Conservation (phyloP, 805 yeast species). For the Scheffersomyces amazonensis region DNA sequence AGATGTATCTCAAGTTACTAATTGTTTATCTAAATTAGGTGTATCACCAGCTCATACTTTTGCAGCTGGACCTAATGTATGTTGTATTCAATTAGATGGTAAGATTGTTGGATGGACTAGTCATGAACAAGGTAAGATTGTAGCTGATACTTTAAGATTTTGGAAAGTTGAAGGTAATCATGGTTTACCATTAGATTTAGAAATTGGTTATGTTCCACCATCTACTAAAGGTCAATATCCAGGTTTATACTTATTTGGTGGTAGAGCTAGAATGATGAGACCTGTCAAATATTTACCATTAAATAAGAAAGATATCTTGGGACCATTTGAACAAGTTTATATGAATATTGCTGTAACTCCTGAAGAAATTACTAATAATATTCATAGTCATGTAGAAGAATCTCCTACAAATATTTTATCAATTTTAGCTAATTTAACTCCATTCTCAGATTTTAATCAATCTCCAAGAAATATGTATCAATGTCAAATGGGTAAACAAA, state of each 20-base stretch:
- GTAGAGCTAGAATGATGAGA: constrained; percentile 92
- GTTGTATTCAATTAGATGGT: constrained; percentile 95
- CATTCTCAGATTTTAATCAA: constrained; percentile 97
- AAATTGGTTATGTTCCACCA: constrained; percentile 96
- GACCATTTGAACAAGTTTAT: constrained; percentile 97
- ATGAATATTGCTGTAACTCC: constrained; percentile 96
- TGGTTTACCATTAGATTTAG: constrained; percentile 81
- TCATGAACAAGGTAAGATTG: constrained; percentile 79
- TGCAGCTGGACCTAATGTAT: constrained; percentile 83
- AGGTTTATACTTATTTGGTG: constrained; percentile 88
- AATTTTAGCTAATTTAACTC: constrained; percentile 93
- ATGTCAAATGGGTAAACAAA: constrained; percentile 99
- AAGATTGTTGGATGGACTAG: constrained; percentile 90
- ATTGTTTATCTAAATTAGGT: constrained; percentile 67
- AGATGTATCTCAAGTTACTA: constrained; percentile 72
- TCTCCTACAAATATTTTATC: constrained; percentile 94
- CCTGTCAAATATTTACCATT: constrained; percentile 90
- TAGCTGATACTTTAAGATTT: constrained; percentile 86
- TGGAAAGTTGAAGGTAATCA: constrained; percentile 86
- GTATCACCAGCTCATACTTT: constrained; percentile 75
- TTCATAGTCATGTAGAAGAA: constrained; percentile 91
- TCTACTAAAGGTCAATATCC: constrained; percentile 95
- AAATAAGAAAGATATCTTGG: constrained; percentile 80
- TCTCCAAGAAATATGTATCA: constrained; percentile 99
- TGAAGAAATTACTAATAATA: constrained; percentile 74